phyloP scores from a whole-genome alignment of 2,329 filamentous ascomycete genomes.

The Nothophoma quercina region DNA sequence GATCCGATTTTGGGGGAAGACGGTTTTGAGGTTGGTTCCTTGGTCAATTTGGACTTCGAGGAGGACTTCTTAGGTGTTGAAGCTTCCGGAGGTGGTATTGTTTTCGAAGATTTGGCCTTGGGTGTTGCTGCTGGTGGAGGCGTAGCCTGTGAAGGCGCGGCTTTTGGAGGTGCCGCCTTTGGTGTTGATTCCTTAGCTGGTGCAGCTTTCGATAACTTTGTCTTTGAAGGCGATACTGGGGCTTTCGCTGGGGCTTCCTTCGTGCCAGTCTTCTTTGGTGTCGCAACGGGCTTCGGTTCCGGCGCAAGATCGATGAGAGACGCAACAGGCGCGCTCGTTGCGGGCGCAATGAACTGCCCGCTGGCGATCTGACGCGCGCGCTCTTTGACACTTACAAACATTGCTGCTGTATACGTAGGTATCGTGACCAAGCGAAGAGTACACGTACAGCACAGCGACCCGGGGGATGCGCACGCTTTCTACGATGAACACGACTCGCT shows the following conservation, averaged over 20 bases:
- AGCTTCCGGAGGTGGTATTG: background rate
- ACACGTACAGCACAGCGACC: slow-evolving; percentile 10
- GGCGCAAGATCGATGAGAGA: slow-evolving; percentile 6
- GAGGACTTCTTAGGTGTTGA: slow-evolving; percentile 9
- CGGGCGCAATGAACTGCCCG: slow-evolving; percentile 15
- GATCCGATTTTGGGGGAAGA: background rate
- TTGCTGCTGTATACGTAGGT: too few species aligned
- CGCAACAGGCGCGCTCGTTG: background rate
- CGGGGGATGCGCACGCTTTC: slow-evolving; percentile 18
- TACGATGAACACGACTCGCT: slow-evolving; percentile 9
- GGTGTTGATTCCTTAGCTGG: background rate
- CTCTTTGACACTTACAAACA: slow-evolving; percentile 27
- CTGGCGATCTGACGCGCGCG: slow-evolving; percentile 23
- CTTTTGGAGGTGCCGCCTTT: background rate
- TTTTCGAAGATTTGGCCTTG: background rate
- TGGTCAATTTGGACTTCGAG: background rate
- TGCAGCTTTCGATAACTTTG: slow-evolving; percentile 1
- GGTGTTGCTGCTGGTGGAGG: background rate
- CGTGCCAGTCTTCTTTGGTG: slow-evolving; percentile 2
- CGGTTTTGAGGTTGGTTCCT: too few species aligned
- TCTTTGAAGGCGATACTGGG: background rate
- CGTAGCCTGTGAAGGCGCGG: background rate
- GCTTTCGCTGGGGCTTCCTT: slow-evolving; percentile 1
- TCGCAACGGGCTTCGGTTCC: slow-evolving; percentile 2
- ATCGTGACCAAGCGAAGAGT: slow-evolving; percentile 7